A percentile compares a stretch with the other conserved stretches of the same genome.
Conservation (phyloP, 2,329 filamentous ascomycete species). For the Cryphonectria japonica region DNA sequence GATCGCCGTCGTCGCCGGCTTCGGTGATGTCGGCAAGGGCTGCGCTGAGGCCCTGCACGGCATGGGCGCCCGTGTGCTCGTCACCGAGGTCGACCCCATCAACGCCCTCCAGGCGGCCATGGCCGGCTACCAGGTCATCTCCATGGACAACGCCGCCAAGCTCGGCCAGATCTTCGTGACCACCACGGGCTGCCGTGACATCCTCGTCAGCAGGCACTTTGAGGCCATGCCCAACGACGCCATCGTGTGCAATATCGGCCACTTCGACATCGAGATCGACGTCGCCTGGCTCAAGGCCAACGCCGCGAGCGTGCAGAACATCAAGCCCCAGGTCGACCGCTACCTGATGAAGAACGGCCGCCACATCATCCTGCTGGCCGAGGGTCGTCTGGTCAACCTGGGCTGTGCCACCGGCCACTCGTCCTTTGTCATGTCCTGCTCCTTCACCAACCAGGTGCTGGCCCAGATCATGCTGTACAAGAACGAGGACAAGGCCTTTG, state of each 20-base stretch:
- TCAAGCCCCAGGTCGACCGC: constrained; percentile 99
- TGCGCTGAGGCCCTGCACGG: constrained; percentile 93
- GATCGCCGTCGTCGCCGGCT: constrained; percentile 96
- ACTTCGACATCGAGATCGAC: constrained; percentile 99
- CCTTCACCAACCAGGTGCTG: constrained; percentile 99
- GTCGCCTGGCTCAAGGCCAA: constrained; percentile 99
- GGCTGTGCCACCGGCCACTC: constrained; percentile 99
- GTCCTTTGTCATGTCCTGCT: constrained; percentile 99
- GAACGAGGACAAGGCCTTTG: constrained; percentile 82
- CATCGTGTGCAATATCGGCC: constrained; percentile 99
- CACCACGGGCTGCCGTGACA: constrained; percentile 98
- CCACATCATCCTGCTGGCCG: constrained; percentile 97
- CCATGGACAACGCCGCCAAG: constrained; percentile 92
- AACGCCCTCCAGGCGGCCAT: constrained; percentile 99
- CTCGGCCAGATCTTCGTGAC: constrained; percentile 98
- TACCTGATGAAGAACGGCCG: constrained; percentile 92
- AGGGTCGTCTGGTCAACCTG: constrained; percentile 98
- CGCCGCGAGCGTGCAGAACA: constrained; percentile 90
- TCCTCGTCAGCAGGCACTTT: constrained; percentile 90
- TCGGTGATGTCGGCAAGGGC: constrained; percentile 98
- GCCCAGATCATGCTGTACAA: constrained; percentile 99
- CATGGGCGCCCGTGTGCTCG: constrained; percentile 95
- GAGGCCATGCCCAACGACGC: constrained; percentile 95
- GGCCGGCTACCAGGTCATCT: constrained; percentile 93
- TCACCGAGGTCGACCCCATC: constrained; percentile 98